Conservation (phyloP, 2,329 filamentous ascomycete genomes). For the Xylaria sp. region DNA sequence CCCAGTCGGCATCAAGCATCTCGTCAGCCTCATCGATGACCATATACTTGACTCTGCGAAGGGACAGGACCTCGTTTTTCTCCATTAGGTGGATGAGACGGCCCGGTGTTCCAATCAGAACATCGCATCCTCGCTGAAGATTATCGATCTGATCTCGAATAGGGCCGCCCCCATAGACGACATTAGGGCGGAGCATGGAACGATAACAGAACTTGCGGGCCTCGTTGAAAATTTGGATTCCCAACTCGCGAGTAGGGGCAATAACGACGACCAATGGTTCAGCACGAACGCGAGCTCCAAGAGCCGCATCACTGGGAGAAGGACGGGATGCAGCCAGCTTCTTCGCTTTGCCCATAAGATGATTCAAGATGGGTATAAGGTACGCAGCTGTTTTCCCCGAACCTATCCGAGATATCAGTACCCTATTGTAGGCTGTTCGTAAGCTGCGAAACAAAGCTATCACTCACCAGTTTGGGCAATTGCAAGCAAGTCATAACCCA, state of each 20-base stretch:
- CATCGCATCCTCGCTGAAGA: constrained; percentile 85
- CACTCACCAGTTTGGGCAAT: constrained; percentile 91
- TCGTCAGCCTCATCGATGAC: constrained; percentile 97
- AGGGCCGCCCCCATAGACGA: constrained; percentile 87
- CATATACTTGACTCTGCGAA: constrained; percentile 80
- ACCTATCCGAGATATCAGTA: constrained; percentile 62
- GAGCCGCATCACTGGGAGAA: constrained; percentile 63
- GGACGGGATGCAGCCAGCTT: constrained; percentile 84
- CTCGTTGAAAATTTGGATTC: constrained; percentile 95
- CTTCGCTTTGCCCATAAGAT: constrained; percentile 95
- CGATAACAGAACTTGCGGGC: constrained; percentile 93
- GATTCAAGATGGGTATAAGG: constrained; percentile 86
- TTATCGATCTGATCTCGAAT: constrained; percentile 75
- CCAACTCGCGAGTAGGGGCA: constrained; percentile 87
- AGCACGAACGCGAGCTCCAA: constrained; percentile 67
- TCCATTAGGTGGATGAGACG: constrained; percentile 87
- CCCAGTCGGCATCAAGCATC: constrained; percentile 84
- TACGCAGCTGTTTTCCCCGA: constrained; percentile 97
- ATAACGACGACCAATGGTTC: constrained; percentile 91
- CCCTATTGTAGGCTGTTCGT: neutral
- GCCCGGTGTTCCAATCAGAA: constrained; percentile 89
- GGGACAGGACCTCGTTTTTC: constrained; percentile 73
- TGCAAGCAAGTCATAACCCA: constrained; percentile 84
- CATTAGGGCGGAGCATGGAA: constrained; percentile 91
- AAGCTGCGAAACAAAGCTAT: neutral